Base-by-base conservation (phyloP, 495 filamentous ascomycete species). In the Hamigera avellanea region DNA sequence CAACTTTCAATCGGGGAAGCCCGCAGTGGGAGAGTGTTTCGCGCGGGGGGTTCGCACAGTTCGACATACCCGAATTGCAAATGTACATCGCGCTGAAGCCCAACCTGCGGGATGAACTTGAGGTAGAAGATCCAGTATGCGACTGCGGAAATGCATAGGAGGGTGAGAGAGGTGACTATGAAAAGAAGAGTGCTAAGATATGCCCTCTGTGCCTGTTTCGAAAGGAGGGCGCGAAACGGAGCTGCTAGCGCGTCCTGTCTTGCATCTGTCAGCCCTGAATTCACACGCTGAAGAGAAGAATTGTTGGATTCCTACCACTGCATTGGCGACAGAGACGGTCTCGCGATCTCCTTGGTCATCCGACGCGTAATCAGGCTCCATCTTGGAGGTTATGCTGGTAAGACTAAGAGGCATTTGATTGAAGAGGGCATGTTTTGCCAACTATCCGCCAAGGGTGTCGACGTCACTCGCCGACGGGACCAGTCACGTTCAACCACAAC, bases 61-160 rank as follows among this genome's bases (percentile, higher is more conserved):
- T n/a, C n/a, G n/a, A 13, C 68, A 19, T 62, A 85, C 78, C 78
- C 77, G 57, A 86, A 95, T 54, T 93, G 85, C 18, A 95, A 53
- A 61, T 93, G 76, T 6, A 93, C 65, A 12, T 76, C 66, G 23
- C 80, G 69, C 16, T 75, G 67, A 26, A 81, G 66, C 33, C 72
- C 70, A 23, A 76, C 60, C 30, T 81, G 76, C 1, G 91, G 91
- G 21, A 98, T 76, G 55, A 83, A 86, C 41, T 73, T 72, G 52
- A 75, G 68, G 64, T 95, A 95, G 54, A 95, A 91, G 7, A 83
- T 48, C 13, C 69, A 61, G 52, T 94, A 94, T 5, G 77, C 78
- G 15, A 79, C 35, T 2, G 69, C 63, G 1, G 86, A 77, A 14
- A 84, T 53, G 14, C 61, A 70, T 19, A 83, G 53, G 27, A 95